Conservation (phyloP, 176 grass and related monocot genomes). For the Musa schizocarpa region DNA sequence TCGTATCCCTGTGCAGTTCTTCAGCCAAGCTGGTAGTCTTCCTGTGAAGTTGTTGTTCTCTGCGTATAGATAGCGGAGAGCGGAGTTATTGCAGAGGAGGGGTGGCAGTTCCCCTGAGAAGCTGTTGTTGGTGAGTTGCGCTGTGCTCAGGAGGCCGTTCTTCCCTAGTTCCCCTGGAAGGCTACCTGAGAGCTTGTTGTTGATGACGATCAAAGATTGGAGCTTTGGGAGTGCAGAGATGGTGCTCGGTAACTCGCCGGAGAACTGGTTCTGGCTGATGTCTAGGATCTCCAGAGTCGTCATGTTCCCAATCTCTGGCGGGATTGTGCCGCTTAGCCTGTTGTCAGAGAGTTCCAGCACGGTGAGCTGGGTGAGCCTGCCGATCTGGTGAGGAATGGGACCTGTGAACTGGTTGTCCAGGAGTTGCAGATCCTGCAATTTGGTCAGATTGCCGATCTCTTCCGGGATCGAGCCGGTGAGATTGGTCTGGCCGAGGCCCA, state of each 20-base stretch:
- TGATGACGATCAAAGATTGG: neutral
- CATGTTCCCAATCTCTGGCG: conserved; percentile 6
- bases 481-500: conserved; percentile 2
- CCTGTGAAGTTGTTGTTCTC: conserved; percentile 5
- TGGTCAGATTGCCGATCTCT: conserved; percentile 20
- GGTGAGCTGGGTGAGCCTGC: conserved; percentile 1
- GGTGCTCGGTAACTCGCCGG: neutral
- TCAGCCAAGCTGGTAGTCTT: conserved; percentile 1
- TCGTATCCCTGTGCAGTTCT: neutral
- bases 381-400: conserved; percentile 21
- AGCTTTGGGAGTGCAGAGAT: neutral
- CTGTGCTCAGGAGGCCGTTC: neutral
- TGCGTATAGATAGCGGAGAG: neutral
- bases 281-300: neutral
- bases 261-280: neutral
- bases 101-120: neutral
- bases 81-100: neutral
- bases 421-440: conserved; percentile 24
- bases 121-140: neutral
- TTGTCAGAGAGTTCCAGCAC: neutral
- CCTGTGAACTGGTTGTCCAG: conserved; percentile 23
- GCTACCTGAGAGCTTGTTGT: neutral
- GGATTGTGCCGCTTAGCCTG: neutral
- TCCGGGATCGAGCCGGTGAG: conserved; percentile 25
- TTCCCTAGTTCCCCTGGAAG: neutral